Evolutionary conservation across 2,329 filamentous ascomycete genomes (phyloP), one percentile per base, ranked within the genome.

Genomic region (Fusarium hostae): DNA sequence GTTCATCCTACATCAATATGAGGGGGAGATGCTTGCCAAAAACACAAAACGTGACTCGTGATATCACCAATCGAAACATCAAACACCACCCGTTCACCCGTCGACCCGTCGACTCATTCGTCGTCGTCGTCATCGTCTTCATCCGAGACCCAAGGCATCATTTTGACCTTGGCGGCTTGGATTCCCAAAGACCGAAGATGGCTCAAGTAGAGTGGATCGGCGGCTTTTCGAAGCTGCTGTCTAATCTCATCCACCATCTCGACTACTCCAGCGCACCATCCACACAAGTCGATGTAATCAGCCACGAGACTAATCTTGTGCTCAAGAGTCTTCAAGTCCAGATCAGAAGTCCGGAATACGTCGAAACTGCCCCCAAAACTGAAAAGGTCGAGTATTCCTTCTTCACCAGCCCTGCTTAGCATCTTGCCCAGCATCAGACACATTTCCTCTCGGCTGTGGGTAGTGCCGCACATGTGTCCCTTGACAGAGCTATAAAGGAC

Each of bases 351-450:
- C 20, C 13, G n/a, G n/a, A 51, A 68, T 18, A 50, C 28, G 16
- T 52, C 24, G 18, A 55, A 55, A 8, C 28, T 16, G 8, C 55
- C 40, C 26, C 30, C 35, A 13, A 24, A 35, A 22, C 35, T 54
- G 24, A 70, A 71, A 28, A 71, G 63, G 24, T 68, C 54, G n/a
- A 68, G 24, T 13, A 71, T 40, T 6, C 37, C 52, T 28, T 68
- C 57, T 32, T 51, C 43, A 3, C 44, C 47, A 12, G 68, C 68
- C 20, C 59, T 63, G 52, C 62, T 68, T 28, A 71, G 35, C 63
- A 71, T 59, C 18, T 52, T 68, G 24, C 68, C 67, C 12, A 71
- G 16, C 63, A 71, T 64, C 6, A 43, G 39, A 20, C 41, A 61
- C 15, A 70, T 34, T 2, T 51, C 55, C 18, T 40, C 39, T 39